Base-by-base conservation (phyloP, 1,139 yeast genomes). In the Nakaseomyces uthaithaninus region DNA sequence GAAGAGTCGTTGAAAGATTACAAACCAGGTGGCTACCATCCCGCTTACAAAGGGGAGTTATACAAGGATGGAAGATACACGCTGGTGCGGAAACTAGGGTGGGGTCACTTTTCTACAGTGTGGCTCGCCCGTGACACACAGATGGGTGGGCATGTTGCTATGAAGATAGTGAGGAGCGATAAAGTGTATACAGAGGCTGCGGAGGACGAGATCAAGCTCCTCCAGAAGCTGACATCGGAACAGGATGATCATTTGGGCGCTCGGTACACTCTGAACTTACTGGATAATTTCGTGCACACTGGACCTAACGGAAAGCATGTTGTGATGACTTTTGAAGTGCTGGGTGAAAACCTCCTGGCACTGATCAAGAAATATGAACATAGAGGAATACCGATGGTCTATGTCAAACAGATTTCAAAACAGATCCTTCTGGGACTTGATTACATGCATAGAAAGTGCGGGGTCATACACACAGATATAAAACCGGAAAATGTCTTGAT, bases 101-200 rank as follows among this genome's bases (percentile, higher is more conserved):
- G 89, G 87, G 91, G 91, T 18, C 87, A 81, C 57, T 81, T 81
- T 52, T 77, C 85, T 27, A 80, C 89, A 1, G 91, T 81, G 18
- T 81, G 89, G 91, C 63, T 81, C 23, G 86, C 86, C 3, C 71
- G 68, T 49, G 85, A 78, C 52, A 62, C 66, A 35, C 45, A 55
- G 1, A 48, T 49, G 17, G 69, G 72, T 44, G 61, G 65, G 15
- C 84, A 79, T 54, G 91, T 82, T 24, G 91, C 91, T 14, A 70
- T 82, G 66, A 82, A 82, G 57, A 79, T 82, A 48, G 91, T 82
- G 20, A 70, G 86, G 48, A 75, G 83, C 45, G 82, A 84, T 34
- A 72, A 72, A 45, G 81, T 79, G 51, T 82, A 80, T 56, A 71
- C 78, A 3, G 87, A 79, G 52, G 83, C 91, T 0, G 94, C 94